Evolutionary conservation across 192 early-diverging fungal species (phyloP), one percentile per base, ranked within the genome.

Genomic region (Gamsiella multidivaricata): DNA sequence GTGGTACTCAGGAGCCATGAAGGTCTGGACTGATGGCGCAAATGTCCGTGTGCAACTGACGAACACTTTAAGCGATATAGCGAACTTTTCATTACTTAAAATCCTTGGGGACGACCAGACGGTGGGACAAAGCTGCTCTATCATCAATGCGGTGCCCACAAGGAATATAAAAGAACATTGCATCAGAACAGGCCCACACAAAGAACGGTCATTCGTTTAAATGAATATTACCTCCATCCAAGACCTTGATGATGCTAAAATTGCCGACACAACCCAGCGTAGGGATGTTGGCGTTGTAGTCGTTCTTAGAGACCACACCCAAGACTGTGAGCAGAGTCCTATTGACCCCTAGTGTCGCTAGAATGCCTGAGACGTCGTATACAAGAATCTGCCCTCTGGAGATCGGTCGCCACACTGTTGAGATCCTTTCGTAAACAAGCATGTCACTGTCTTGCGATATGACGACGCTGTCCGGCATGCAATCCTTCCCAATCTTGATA

Each of bases 291-390:
- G 37, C 3, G 14, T 62, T 41, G 47, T 62, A 62, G 32, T 62
- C 60, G 47, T 50, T 62, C 18, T 32, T 36, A 8, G 60, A 62
- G 3, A 62, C 60, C 12, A 62, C 46, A 7, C 60, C 60, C 7
- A 62, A 32, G 2, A 20, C 28, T 3, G 60, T 50, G 28, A 62
- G 60, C 29, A 50, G 60, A 15, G 18, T 20, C 8, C 60, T 10
- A 14, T 36, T 50, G 46, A 62, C 33, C 9, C 6, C 6, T 5
- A 50, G 33, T 1, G 45, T 29, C 2, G 32, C 60, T 8, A 34
- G 14, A 32, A 62, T 43, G 15, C 26, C 4, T 17, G 25, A 1
- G 22, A 62, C 20, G 11, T 51, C 28, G 33, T 62, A 61, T 15
- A 31, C 45, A 15, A 36, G 32, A 18, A 33, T 6, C 60, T n/a